Evolutionary conservation across 495 filamentous ascomycete genomes (phyloP), one percentile per base, ranked within the genome.

Genomic region (Aspergillus leporis): DNA sequence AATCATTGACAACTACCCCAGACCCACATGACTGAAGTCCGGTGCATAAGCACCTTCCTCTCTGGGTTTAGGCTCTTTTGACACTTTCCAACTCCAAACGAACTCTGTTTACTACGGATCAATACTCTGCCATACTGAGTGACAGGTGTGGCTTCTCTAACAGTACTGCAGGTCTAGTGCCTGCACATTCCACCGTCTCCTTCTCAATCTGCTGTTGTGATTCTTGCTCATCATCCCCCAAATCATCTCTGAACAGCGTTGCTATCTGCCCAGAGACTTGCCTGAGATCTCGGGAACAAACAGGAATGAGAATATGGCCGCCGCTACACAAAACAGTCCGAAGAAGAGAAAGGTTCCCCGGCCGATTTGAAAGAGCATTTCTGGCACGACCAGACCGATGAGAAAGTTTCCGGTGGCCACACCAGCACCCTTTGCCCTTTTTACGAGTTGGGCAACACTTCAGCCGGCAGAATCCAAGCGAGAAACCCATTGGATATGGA

Each of bases 381-480:
- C 50, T 2, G 62, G 62, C 38, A 61, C 58, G 21, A 58, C 55
- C 12, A 53, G 19, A 7, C 62, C 50, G 19, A 61, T 58, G 13
- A 61, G 58, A 45, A 64, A 62, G 25, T 62, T 56, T 8, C 53
- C 54, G 13, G 63, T 69, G 14, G 61, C 66, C 16, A 53, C 47
- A 30, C 57, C 61, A 2, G 66, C 66, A 6, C 63, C 61, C 46
- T 69, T 69, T 4, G 63, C 58, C 40, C 63, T 58, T 30, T 54
- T 58, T 22, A n/a, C n/a, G 63, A 63, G 34, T 53, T 65, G 9
- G 63, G 63, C 40, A 62, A 69, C 4, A 69, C 60, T 46, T 69
- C 63, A 6, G 63, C 57, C n/a, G 66, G 63, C 4, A 69, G 48
- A 9, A 61, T 59, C 66, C 66, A 68, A 1, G 55, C 60, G 10